These are phyloP conservation scores for Triticum aestivum DNA, from an alignment of 176 grass and related monocot species.

Conservation along the genomic window DNA sequence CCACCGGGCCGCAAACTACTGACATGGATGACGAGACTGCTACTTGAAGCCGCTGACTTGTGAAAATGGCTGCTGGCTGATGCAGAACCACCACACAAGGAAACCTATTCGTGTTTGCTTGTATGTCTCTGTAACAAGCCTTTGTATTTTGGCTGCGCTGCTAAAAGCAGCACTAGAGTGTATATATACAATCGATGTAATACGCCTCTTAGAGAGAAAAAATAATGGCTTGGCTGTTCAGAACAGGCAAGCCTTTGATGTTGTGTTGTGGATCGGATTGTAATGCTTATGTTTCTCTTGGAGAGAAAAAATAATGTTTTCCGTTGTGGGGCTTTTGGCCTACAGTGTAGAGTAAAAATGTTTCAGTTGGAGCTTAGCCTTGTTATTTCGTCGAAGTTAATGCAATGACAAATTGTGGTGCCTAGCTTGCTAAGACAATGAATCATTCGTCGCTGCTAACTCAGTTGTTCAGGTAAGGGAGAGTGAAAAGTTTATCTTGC, in stretches of 20 bases:
- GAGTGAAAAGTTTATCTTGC: background rate
- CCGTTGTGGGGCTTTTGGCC: background rate
- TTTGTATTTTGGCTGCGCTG: slow-evolving; percentile 5
- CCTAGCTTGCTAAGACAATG: background rate
- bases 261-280: background rate
- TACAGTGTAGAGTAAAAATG: background rate
- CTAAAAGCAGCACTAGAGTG: slow-evolving; percentile 1
- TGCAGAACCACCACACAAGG: background rate
- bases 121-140: background rate
- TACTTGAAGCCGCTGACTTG: slow-evolving; percentile 13
- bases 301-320: background rate
- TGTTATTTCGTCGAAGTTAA: background rate
- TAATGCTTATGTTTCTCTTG: background rate
- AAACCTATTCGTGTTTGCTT: background rate
- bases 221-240: background rate
- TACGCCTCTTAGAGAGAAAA: background rate
- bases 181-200: background rate
- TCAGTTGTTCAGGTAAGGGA: background rate
- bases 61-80: background rate
- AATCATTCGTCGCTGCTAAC: background rate
- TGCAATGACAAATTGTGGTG: background rate
- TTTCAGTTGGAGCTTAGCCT: background rate
- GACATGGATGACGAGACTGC: slow-evolving; percentile 49
- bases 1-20: slow-evolving; percentile 50
- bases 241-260: background rate